A percentile compares a stretch with the other conserved stretches of the same genome.
These are phyloP conservation scores for Turritis glabra DNA, from an alignment of 345 rosid species.

Conservation along the genomic window DNA sequence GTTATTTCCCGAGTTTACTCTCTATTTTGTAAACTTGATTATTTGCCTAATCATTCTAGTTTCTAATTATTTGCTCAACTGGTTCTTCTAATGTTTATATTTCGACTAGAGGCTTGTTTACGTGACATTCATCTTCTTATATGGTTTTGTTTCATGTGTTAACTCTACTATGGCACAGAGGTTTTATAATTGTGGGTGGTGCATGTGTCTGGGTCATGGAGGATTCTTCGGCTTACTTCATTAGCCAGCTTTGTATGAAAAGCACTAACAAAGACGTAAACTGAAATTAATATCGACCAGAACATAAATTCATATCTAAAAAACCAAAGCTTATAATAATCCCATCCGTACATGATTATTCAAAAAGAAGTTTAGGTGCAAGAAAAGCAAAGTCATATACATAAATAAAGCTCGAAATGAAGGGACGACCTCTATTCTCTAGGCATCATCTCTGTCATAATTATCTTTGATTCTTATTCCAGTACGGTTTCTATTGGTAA, in stretches of 20 bases:
- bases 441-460: constrained; percentile 10
- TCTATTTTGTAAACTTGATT: not conserved
- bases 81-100: not conserved
- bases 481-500: constrained; percentile 48
- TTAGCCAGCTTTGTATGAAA: not conserved
- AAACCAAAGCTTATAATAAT: not conserved
- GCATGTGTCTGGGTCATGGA: not conserved
- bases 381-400: constrained; percentile 3
- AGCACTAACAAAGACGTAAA: not conserved
- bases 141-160: not conserved
- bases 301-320: not conserved
- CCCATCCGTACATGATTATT: not conserved
- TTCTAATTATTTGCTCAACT: no score
- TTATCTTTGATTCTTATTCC: not conserved
- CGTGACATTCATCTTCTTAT: not conserved
- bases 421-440: constrained; percentile 14
- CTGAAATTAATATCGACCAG: not conserved
- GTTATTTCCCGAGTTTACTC: constrained; percentile 3
- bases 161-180: not conserved
- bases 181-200: not conserved
- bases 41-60: not conserved
- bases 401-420: not conserved
- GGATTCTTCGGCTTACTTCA: not conserved
- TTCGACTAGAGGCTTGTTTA: not conserved
- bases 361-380: not conserved